Conservation (phyloP, 768 basidiomycete species). For the Tylopilus felleus region DNA sequence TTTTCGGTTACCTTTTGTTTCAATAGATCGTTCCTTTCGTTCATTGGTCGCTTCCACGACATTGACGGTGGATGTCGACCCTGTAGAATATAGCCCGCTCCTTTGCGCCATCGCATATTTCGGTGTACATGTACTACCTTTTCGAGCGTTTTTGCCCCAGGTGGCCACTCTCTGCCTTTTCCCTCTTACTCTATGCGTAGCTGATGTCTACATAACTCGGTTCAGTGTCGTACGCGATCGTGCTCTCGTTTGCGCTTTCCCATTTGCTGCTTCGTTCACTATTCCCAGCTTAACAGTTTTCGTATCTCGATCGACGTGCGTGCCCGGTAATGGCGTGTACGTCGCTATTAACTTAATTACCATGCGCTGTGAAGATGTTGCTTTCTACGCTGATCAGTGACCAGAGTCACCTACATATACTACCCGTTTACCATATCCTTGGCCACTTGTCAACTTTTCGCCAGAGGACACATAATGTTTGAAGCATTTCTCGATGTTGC, state of each 20-base stretch:
- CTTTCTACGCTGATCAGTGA: too few species aligned
- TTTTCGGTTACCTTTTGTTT: conserved; percentile 22
- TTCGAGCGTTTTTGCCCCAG: background rate
- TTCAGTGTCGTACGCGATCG: conserved; percentile 4
- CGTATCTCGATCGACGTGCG: too few species aligned
- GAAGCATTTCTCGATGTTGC: too few species aligned
- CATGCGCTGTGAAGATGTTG: background rate
- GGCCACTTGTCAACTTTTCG: too few species aligned
- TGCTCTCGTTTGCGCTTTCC: conserved; percentile 2
- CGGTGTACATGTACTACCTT: conserved; percentile 31
- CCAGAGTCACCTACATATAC: too few species aligned
- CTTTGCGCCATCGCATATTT: conserved; percentile 18
- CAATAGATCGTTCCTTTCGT: conserved; percentile 23
- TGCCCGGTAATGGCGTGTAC: background rate
- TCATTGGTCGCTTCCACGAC: background rate
- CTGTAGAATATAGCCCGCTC: conserved; percentile 25
- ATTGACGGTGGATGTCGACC: conserved; percentile 12
- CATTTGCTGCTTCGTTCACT: conserved; percentile 7
- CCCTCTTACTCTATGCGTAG: conserved; percentile 22
- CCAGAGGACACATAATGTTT: too few species aligned
- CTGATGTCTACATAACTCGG: conserved; percentile 11
- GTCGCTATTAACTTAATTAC: background rate
- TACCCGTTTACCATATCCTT: too few species aligned
- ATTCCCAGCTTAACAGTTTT: background rate
- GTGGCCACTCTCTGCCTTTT: background rate